Evolutionary conservation across 2,329 filamentous ascomycete species (phyloP).

Genomic region (Alternaria arbusti): DNA sequence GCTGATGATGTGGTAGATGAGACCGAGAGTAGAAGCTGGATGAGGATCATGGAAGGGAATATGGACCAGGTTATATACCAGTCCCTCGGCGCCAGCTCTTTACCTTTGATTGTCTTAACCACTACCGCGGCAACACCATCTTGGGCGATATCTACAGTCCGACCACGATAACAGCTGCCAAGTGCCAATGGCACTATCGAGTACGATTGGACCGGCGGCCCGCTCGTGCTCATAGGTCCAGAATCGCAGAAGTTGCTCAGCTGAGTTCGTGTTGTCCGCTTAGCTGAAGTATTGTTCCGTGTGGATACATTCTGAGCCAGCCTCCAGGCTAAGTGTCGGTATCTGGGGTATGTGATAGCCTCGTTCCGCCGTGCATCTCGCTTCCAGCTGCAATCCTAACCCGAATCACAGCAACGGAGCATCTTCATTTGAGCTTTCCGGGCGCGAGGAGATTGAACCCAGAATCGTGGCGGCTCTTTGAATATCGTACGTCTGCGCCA

Average conservation of each 20-base stretch:
- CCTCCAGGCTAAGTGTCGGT: slow-evolving; percentile 19
- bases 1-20: slow-evolving; percentile 24
- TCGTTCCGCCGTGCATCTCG: slow-evolving; percentile 14
- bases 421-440: slow-evolving; percentile 22
- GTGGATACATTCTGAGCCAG: slow-evolving; percentile 12
- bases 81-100: slow-evolving; percentile 21
- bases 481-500: slow-evolving; percentile 11
- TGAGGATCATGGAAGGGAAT: slow-evolving; percentile 40
- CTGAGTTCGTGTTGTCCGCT: slow-evolving; percentile 39
- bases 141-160: slow-evolving; percentile 21
- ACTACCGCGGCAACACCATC: slow-evolving; percentile 20
- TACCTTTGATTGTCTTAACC: slow-evolving; percentile 9
- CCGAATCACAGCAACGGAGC: slow-evolving; percentile 11
- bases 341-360: slow-evolving; percentile 22
- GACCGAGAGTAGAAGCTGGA: slow-evolving; percentile 33
- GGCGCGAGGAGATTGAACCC: slow-evolving; percentile 17
- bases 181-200: slow-evolving; percentile 40
- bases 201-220: slow-evolving; percentile 43
- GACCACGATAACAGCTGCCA: slow-evolving; percentile 37
- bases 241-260: slow-evolving; percentile 26
- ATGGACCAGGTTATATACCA: slow-evolving; percentile 42
- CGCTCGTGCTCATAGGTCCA: slow-evolving; percentile 36
- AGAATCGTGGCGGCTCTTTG: slow-evolving; percentile 12
- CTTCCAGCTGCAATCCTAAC: slow-evolving; percentile 14
- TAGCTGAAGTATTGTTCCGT: slow-evolving; percentile 5